Conservation (phyloP, 768 basidiomycete species). For the Mycena crocata region DNA sequence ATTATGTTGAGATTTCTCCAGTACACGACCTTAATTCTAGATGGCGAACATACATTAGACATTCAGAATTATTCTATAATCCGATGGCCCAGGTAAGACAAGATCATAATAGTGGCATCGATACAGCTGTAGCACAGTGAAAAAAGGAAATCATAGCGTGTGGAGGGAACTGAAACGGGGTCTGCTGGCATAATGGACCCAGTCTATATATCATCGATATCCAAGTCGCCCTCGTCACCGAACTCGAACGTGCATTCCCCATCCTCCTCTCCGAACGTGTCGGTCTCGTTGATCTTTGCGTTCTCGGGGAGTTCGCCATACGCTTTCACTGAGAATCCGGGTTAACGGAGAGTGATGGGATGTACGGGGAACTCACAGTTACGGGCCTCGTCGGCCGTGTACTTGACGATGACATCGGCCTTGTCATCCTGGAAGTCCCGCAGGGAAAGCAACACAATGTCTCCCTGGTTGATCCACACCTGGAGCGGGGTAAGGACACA, state of each 20-base stretch:
- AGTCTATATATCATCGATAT: constrained; percentile 89
- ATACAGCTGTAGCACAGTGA: constrained; percentile 31
- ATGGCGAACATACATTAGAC: constrained; percentile 22
- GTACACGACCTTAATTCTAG: too few relatives aligned
- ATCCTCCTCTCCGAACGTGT: constrained; percentile 91
- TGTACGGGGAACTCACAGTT: constrained; percentile 62
- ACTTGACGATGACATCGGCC: constrained; percentile 99
- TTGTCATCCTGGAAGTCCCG: constrained; percentile 99
- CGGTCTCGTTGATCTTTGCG: constrained; percentile 97
- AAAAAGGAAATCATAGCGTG: constrained; percentile 13
- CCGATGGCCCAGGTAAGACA: constrained; percentile 27
- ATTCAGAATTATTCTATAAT: constrained; percentile 28
- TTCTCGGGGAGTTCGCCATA: constrained; percentile 98
- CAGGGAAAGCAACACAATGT: constrained; percentile 93
- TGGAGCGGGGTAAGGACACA: constrained; percentile 43
- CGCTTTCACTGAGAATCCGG: constrained; percentile 77
- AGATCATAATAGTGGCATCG: constrained; percentile 36
- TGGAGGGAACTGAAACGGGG: constrained; percentile 10
- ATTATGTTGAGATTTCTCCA: too few relatives aligned
- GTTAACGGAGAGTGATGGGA: constrained; percentile 23
- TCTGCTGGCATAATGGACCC: too few relatives aligned
- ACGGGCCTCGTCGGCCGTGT: constrained; percentile 95
- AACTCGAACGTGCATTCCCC: constrained; percentile 93
- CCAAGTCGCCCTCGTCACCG: constrained; percentile 88
- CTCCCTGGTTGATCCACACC: constrained; percentile 99